Evolutionary conservation across 306 rosid species (phyloP).

Genomic region (Castanea mollissima): DNA sequence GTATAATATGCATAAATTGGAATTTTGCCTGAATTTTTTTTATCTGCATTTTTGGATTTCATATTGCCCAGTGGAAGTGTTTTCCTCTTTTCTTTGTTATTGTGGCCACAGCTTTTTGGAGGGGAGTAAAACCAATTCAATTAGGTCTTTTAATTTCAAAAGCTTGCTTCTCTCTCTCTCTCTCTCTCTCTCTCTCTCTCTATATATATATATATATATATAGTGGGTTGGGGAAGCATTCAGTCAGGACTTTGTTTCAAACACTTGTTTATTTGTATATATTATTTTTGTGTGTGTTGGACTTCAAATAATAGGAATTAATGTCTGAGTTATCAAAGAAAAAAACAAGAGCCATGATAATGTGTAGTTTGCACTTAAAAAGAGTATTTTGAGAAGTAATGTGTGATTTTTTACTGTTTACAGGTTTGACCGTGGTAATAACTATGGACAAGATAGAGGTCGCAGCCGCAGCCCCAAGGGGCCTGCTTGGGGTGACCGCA

Average conservation of each 20-base stretch:
- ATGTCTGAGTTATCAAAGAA: neutral
- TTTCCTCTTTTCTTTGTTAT: neutral
- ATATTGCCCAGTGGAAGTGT: neutral
- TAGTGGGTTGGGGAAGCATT: too few relatives aligned
- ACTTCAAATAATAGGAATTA: too few relatives aligned
- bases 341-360: neutral
- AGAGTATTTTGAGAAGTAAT: slow-evolving; percentile 9
- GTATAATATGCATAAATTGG: neutral
- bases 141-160: too few relatives aligned
- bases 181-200: too few relatives aligned
- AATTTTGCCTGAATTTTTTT: neutral
- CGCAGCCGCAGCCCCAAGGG: slow-evolving; percentile 43
- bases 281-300: too few relatives aligned
- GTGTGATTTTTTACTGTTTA: slow-evolving; percentile 8
- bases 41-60: neutral
- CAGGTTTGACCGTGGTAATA: slow-evolving; percentile 61
- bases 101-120: neutral
- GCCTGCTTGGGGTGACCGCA: slow-evolving; percentile 50
- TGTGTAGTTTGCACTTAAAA: neutral
- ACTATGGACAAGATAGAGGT: slow-evolving; percentile 31
- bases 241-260: too few relatives aligned
- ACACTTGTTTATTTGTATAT: too few relatives aligned
- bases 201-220: too few relatives aligned
- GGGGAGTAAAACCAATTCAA: neutral
- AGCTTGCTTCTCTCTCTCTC: too few relatives aligned